Base-by-base conservation (phyloP, 805 yeast species). In the Candida multigemmis region DNA sequence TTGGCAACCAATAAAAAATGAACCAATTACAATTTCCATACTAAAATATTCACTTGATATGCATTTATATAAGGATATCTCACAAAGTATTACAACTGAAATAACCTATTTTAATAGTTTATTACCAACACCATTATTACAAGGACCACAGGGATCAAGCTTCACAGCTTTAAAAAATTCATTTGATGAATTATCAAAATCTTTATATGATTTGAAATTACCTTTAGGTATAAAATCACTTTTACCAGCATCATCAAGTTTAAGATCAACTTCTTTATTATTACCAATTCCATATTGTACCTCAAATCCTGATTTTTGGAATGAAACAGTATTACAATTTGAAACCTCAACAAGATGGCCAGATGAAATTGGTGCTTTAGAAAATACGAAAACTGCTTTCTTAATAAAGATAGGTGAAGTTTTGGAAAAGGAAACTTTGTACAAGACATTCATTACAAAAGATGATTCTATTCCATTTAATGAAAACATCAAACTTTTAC, bases 331-430 rank as follows among this genome's bases (percentile, higher is more conserved):
- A 7, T 48, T 91, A 19, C 94, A 87, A 52, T 84, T 91, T 50
- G 98, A 91, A 56, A 63, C 82, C 3, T 83, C 95, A 2, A 67
- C 72, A n/a, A 75, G 76, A 49, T 91, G 99, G 99, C 99, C 99
- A 2, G 94, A 83, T 51, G 96, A 91, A 48, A 49, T 85, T 5
- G 56, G 65, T 21, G 86, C 96, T 2, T 56, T 86, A 29, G 97
- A 91, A 50, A 77, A 80, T 43, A 80, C 94, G 10, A 91, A 91
- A 46, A 73, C 93, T 17, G 97, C 97, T 6, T 84, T 91, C 40
- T 57, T 89, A 41, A 49, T 91, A 28, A 80, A 80, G 40, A 71
- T 87, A 13, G 38, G 51, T 33, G 71, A 67, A 20, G 36, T 50
- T 5, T 36, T 66, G 25, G 68, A 73, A 27, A 58, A 61, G 31